phyloP scores from a whole-genome alignment of 495 filamentous ascomycete genomes.

The Penicillium tannophilum region DNA sequence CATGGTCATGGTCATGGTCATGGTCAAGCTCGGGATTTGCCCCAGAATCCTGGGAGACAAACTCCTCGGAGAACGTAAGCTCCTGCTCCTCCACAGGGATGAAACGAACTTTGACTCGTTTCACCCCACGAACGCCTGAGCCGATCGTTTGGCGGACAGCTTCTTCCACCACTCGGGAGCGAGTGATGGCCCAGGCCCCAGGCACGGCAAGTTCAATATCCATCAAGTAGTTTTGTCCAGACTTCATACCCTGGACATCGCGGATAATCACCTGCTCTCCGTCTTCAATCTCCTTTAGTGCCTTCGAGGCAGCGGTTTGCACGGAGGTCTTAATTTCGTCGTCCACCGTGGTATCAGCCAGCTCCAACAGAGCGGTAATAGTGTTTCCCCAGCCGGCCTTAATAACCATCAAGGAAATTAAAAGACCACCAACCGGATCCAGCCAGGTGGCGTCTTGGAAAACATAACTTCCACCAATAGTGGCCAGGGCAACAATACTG shows the following conservation, averaged over 20 bases:
- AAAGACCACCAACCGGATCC: conserved; percentile 89
- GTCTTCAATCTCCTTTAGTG: conserved; percentile 48
- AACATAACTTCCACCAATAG: conserved; percentile 87
- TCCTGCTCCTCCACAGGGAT: conserved; percentile 60
- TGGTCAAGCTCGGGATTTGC: conserved; percentile 55
- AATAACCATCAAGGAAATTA: conserved; percentile 91
- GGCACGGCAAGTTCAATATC: conserved; percentile 85
- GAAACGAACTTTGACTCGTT: conserved; percentile 79
- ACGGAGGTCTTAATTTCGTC: conserved; percentile 74
- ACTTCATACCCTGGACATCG: conserved; percentile 85
- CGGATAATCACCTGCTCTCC: conserved; percentile 57
- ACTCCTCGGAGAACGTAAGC: conserved; percentile 70
- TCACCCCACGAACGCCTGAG: conserved; percentile 74
- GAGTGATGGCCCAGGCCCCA: conserved; percentile 66
- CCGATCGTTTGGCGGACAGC: conserved; percentile 69
- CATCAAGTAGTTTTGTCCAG: conserved; percentile 91
- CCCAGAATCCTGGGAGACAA: conserved; percentile 68
- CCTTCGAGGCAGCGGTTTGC: conserved; percentile 61
- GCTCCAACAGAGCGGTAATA: conserved; percentile 73
- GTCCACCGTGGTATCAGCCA: conserved; percentile 88
- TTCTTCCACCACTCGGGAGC: conserved; percentile 69
- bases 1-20: conserved; percentile 20
- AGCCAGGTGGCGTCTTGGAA: conserved; percentile 83
- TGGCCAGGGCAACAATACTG: conserved; percentile 84
- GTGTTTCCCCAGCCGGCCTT: conserved; percentile 90